Evolutionary conservation across 2,329 filamentous ascomycete species (phyloP).

Genomic region (Penicillium sp.): DNA sequence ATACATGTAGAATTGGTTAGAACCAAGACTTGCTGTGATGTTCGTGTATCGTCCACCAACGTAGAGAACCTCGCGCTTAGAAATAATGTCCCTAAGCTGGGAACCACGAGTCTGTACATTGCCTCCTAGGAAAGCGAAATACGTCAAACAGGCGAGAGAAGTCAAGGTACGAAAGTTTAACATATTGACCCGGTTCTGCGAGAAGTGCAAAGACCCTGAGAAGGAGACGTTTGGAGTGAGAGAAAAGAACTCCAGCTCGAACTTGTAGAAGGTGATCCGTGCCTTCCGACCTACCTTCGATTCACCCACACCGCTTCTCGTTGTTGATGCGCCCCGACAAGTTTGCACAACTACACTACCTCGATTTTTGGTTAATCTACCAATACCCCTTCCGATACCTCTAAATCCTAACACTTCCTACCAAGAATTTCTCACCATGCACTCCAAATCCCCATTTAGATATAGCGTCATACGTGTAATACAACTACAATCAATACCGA

Average conservation of each 20-base stretch:
- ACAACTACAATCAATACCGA: too few species aligned
- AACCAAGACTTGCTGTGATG: neutral
- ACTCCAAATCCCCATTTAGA: too few species aligned
- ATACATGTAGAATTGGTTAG: neutral
- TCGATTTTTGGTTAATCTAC: too few species aligned
- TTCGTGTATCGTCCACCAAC: slow-evolving; percentile 3
- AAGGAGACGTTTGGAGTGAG: neutral
- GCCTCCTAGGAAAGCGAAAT: neutral
- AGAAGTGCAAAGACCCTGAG: neutral
- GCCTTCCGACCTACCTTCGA: too few species aligned
- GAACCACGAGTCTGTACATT: slow-evolving; percentile 1
- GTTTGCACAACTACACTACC: too few species aligned
- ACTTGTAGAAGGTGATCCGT: too few species aligned
- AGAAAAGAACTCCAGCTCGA: neutral
- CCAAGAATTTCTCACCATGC: too few species aligned
- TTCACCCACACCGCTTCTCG: too few species aligned
- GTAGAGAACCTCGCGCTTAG: slow-evolving; percentile 1
- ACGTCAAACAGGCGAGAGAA: neutral
- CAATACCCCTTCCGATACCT: too few species aligned
- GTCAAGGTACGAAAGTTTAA: neutral
- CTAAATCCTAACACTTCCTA: too few species aligned
- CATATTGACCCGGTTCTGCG: neutral
- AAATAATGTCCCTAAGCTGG: neutral
- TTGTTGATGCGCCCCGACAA: too few species aligned
- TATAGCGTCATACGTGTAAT: too few species aligned